Evolutionary conservation across 2,329 filamentous ascomycete species (phyloP), one percentile per base, ranked within the genome.

Genomic region (Diplodia corticola): DNA sequence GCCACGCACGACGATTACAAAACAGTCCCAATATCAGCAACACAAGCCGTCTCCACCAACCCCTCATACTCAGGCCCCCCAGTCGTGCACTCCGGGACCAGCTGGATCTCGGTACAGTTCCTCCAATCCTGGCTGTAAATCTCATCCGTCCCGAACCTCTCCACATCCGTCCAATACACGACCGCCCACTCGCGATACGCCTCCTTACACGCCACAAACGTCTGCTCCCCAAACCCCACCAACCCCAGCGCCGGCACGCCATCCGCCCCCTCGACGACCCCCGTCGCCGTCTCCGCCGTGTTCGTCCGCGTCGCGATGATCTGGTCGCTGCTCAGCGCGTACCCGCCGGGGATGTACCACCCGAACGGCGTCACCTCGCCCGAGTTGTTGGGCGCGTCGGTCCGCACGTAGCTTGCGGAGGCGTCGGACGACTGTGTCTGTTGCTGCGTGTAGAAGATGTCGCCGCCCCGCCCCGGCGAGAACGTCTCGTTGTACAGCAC

Each of bases 361-460:
- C 54, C 35, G 37, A 59, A 59, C 7, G 54, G 54, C 35, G 54
- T 59, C 13, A 59, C 54, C 35, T 59, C 54, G 35, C 54, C 35
- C 4, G 12, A 4, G 22, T 17, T 28, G 54, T 59, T 59, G 35
- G 54, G 54, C 4, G 54, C 54, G 37, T 59, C 37, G 35, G 54
- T 59, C 5, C 54, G 54, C 4, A 46, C 9, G 37, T 46, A 37
- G 54, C 2, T 44, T 2, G 0, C n/a, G 30, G 12, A 15, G 22
- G 10, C 13, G 13, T 12, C 35, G 1, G 7, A 1, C 0, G 35
- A 22, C 37, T 46, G n/a, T n/a, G n/a, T n/a, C n/a, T n/a, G n/a
- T n/a, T n/a, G n/a, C n/a, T n/a, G 54, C 13, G 54, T 46, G 54
- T 59, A 59, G 54, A 59, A 59, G 54, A 46, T 30, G 54, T 59